phyloP scores from a whole-genome alignment of 2,329 filamentous ascomycete species.

The Fusarium sarcochroum region DNA sequence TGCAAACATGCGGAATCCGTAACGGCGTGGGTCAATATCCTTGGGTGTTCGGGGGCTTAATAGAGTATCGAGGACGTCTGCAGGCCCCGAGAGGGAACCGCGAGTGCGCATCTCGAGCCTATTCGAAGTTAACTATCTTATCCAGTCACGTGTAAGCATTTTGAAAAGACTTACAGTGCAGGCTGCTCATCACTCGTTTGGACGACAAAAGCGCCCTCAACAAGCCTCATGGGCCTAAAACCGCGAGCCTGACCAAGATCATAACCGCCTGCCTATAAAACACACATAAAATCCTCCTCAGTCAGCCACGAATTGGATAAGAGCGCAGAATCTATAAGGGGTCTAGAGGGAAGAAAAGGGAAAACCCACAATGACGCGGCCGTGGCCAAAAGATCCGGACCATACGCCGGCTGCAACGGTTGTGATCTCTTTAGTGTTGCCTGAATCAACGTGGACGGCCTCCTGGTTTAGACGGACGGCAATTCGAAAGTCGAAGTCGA shows the following conservation, averaged over 20 bases:
- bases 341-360: background rate
- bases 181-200: conserved; percentile 63
- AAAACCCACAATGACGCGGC: conserved; percentile 61
- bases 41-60: conserved; percentile 56
- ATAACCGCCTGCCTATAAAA: conserved; percentile 57
- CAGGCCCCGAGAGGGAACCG: conserved; percentile 63
- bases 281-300: conserved; percentile 34
- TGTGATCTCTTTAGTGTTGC: conserved; percentile 64
- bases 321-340: conserved; percentile 12
- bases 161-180: conserved; percentile 56
- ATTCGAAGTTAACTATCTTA: conserved; percentile 3
- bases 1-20: conserved; percentile 64
- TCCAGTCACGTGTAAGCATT: background rate
- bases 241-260: conserved; percentile 59
- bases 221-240: conserved; percentile 58
- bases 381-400: conserved; percentile 64
- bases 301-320: conserved; percentile 40
- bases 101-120: conserved; percentile 62
- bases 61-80: conserved; percentile 59
- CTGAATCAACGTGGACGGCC: conserved; percentile 59
- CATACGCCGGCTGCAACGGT: conserved; percentile 63
- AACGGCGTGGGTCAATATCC: conserved; percentile 59
- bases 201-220: conserved; percentile 65
- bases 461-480: conserved; percentile 61
- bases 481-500: conserved; percentile 66